Percentiles rank a stretch among this genome's conserved stretches.
These are phyloP conservation scores for Cyclaneusma minus DNA, from an alignment of 2,329 filamentous ascomycete species.

Conservation along the genomic window DNA sequence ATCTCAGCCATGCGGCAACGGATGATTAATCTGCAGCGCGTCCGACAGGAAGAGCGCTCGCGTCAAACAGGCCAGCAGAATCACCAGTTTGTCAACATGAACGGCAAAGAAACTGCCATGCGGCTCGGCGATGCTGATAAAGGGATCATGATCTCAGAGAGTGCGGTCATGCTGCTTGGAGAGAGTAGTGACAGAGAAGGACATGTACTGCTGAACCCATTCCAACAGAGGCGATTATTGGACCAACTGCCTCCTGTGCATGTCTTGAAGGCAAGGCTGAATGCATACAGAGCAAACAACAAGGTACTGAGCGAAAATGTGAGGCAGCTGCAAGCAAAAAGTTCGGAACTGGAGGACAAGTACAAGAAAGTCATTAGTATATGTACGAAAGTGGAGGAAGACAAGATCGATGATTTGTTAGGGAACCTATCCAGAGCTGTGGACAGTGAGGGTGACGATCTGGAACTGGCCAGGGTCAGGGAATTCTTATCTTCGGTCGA, in stretches of 20 bases:
- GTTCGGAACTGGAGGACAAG: constrained; percentile 71
- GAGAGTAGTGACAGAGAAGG: constrained; percentile 4
- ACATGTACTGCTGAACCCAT: constrained; percentile 7
- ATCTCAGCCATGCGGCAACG: constrained; percentile 49
- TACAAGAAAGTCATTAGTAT: constrained; percentile 79
- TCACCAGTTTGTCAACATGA: constrained; percentile 26
- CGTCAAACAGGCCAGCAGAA: constrained; percentile 30
- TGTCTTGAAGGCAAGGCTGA: constrained; percentile 50
- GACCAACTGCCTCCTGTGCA: constrained; percentile 45
- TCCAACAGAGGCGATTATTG: no score
- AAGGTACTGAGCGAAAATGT: constrained; percentile 51
- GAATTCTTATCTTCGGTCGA: constrained; percentile 72
- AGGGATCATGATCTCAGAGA: constrained; percentile 9
- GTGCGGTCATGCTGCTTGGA: constrained; percentile 1
- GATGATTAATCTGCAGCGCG: constrained; percentile 67
- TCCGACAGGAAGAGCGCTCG: constrained; percentile 53
- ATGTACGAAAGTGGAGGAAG: constrained; percentile 61
- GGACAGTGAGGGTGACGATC: constrained; percentile 66
- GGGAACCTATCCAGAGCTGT: constrained; percentile 73
- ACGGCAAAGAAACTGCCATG: constrained; percentile 37
- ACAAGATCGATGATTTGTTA: constrained; percentile 61
- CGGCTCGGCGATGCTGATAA: constrained; percentile 20
- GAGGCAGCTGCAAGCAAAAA: constrained; percentile 57
- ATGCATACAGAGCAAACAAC: constrained; percentile 57
- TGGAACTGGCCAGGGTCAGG: constrained; percentile 62